Conservation (phyloP, 2,329 filamentous ascomycete genomes). For the Aspergillus neotritici region DNA sequence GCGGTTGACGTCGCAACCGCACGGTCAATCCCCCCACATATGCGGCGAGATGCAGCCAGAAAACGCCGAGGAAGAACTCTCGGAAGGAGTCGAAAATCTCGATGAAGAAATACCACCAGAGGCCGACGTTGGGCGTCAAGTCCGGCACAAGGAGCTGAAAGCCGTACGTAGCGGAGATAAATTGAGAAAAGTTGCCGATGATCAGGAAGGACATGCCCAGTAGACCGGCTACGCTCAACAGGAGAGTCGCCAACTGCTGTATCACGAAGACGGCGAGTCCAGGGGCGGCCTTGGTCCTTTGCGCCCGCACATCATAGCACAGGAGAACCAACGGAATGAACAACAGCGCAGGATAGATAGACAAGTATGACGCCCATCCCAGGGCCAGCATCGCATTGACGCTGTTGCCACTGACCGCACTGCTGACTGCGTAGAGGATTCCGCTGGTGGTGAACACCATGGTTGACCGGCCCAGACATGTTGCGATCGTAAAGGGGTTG, state of each 20-base stretch:
- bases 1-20: slow-evolving; percentile 74
- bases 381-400: slow-evolving; percentile 77
- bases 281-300: slow-evolving; percentile 27
- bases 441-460: slow-evolving; percentile 84
- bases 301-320: slow-evolving; percentile 62
- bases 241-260: slow-evolving; percentile 50
- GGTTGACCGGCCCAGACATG: slow-evolving; percentile 84
- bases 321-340: slow-evolving; percentile 76
- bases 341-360: slow-evolving; percentile 83
- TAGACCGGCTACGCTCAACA: slow-evolving; percentile 54
- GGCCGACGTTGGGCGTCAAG: slow-evolving; percentile 85
- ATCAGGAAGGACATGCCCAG: slow-evolving; percentile 67
- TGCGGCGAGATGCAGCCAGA: slow-evolving; percentile 89
- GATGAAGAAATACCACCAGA: slow-evolving; percentile 99
- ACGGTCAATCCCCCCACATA: slow-evolving; percentile 85
- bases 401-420: slow-evolving; percentile 67
- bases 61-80: slow-evolving; percentile 93
- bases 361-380: slow-evolving; percentile 82
- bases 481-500: slow-evolving; percentile 88
- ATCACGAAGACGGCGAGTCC: slow-evolving; percentile 47
- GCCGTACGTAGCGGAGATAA: slow-evolving; percentile 82
- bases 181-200: slow-evolving; percentile 76
- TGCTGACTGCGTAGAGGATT: slow-evolving; percentile 75
- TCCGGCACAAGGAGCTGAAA: slow-evolving; percentile 87
- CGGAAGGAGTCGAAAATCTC: slow-evolving; percentile 99